phyloP scores from a whole-genome alignment of 2,329 filamentous ascomycete genomes.

The Triangularia setosa region DNA sequence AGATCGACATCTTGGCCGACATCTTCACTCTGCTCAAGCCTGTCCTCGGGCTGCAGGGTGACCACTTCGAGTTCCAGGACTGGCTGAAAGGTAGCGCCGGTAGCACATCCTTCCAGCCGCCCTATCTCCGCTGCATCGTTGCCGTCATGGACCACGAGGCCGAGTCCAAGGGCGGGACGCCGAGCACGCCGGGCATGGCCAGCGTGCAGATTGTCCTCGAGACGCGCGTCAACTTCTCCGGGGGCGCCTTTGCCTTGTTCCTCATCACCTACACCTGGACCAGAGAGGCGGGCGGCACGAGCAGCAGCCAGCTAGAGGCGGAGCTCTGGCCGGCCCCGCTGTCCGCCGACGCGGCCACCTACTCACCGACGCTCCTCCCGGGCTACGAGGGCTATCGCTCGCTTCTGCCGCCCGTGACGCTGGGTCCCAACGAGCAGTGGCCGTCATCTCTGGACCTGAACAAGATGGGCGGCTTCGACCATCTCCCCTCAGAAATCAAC shows the following conservation, averaged over 20 bases:
- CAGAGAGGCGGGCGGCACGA: conserved; percentile 1
- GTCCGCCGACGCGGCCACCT: too few species aligned
- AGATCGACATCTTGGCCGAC: conserved; percentile 2
- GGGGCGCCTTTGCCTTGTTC: conserved; percentile 5
- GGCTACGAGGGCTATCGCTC: conserved; percentile 4
- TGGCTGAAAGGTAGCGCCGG: conserved; percentile 4
- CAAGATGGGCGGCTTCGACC: conserved; percentile 5
- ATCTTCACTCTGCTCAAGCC: conserved; percentile 1
- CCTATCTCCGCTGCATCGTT: conserved; percentile 7
- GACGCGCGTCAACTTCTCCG: conserved; percentile 8
- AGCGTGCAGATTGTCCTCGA: conserved; percentile 9
- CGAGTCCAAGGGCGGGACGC: conserved; percentile 1
- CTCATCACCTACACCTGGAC: conserved; percentile 6
- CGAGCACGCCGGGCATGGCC: conserved; percentile 4
- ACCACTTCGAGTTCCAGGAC: conserved; percentile 3
- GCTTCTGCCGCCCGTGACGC: conserved; percentile 5
- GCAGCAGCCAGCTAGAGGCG: background rate
- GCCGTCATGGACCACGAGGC: background rate
- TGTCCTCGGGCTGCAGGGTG: conserved; percentile 4
- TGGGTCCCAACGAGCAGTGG: background rate
- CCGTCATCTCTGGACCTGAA: conserved; percentile 6
- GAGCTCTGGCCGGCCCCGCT: background rate
- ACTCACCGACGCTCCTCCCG: background rate
- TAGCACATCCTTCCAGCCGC: conserved; percentile 1
- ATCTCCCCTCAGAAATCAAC: conserved; percentile 2